phyloP scores from a whole-genome alignment of 352 stramenopile genomes.

The Phytophthora constricta region DNA sequence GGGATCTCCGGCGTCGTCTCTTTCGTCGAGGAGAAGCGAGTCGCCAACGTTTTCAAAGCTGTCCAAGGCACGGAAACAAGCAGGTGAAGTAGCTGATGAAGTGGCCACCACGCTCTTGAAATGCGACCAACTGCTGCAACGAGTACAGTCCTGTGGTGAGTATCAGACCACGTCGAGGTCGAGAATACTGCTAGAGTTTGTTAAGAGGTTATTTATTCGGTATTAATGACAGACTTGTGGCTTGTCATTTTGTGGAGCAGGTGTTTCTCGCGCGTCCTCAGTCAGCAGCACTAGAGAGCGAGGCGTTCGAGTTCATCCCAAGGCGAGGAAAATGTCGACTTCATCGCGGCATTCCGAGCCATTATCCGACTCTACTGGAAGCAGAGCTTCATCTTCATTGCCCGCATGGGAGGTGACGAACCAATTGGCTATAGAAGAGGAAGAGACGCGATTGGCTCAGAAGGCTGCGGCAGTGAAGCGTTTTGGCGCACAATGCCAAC shows the following conservation, averaged over 20 bases:
- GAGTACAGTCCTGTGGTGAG: constrained; percentile 36
- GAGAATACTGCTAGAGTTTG: too few relatives aligned
- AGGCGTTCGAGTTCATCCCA: neutral
- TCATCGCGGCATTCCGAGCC: constrained; percentile 18
- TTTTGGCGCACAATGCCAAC: constrained; percentile 40
- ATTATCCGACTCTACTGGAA: constrained; percentile 25
- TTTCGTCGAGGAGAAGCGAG: constrained; percentile 9
- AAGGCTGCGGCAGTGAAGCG: constrained; percentile 45
- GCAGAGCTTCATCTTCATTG: constrained; percentile 10
- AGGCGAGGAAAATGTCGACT: neutral
- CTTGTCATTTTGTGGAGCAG: constrained; percentile 7
- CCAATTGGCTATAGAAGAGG: constrained; percentile 15
- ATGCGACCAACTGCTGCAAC: constrained; percentile 59
- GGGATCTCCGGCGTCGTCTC: neutral
- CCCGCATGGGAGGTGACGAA: constrained; percentile 11
- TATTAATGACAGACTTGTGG: too few relatives aligned
- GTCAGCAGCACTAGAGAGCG: constrained; percentile 26
- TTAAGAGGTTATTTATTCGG: too few relatives aligned
- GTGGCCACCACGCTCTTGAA: constrained; percentile 59
- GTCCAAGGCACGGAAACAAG: constrained; percentile 37
- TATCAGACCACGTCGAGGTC: too few relatives aligned
- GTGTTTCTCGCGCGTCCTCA: constrained; percentile 29
- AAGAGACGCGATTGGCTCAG: constrained; percentile 38
- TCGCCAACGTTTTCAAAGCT: constrained; percentile 19
- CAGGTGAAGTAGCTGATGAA: constrained; percentile 55